Evolutionary conservation across 2,329 filamentous ascomycete genomes (phyloP), one percentile per base, ranked within the genome.

Genomic region (Colletotrichum tofieldiae): DNA sequence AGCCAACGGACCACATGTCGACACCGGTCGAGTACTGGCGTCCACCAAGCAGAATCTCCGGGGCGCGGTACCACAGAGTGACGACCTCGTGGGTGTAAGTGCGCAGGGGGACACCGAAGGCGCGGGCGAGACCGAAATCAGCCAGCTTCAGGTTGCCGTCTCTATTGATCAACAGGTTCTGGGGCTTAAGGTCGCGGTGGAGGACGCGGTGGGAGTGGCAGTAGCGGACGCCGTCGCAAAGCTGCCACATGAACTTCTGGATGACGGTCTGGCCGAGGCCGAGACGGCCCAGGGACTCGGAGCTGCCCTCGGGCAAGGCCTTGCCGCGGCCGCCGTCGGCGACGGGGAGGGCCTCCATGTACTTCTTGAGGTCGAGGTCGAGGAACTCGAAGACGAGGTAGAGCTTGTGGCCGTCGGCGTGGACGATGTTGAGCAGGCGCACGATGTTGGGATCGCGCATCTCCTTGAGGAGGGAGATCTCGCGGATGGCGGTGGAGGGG

Each of bases 61-160:
- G 95, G 11, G 94, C 90, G 74, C 95, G 93, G 82, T 98, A 98
- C 95, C 95, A 98, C 70, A 98, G 88, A 1, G 95, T 98, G 72
- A 98, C 95, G 73, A 98, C 94, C 88, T 98, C 95, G 83, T 98
- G 95, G 61, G 95, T 97, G 83, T 97, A 98, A 64, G 95, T 98
- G 77, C 95, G 89, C 77, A 98, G 86, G 5, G 95, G 95, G 20
- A 98, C 95, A 82, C 95, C 95, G 80, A 98, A 98, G 7, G 95
- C 95, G 78, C 94, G 90, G 26, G 94, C 94, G 75, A 97, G 87
- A 81, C 94, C 94, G 78, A 97, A 97, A 88, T 97, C 94, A 32
- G 94, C 94, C 79, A 97, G 86, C 85, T 97, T 97, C 76, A 97
- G 87, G 83, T 97, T 97, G 71, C 94, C 94, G 16, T 97, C 93